Conservation (phyloP, 2,329 filamentous ascomycete genomes). For the Fusarium sp. region DNA sequence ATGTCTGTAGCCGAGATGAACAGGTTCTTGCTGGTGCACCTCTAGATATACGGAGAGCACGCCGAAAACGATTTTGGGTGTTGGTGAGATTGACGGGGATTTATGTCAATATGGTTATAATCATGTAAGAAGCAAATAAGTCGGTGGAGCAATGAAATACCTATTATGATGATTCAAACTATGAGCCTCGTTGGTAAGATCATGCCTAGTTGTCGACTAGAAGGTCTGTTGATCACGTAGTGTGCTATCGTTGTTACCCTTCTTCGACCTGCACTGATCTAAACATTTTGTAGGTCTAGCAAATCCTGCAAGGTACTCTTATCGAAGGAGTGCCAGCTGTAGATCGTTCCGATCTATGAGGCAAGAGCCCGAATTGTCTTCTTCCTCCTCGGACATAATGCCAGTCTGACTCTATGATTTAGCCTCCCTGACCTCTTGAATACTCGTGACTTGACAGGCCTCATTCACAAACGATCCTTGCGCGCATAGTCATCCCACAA, state of each 20-base stretch:
- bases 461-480: constrained; percentile 1
- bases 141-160: too few relatives aligned
- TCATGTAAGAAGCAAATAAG: not conserved
- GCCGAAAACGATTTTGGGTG: not conserved
- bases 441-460: not conserved
- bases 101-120: not conserved
- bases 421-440: not conserved
- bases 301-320: not conserved
- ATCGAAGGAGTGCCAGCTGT: not conserved
- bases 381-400: too few relatives aligned
- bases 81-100: not conserved
- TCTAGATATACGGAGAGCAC: not conserved
- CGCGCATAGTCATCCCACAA: constrained; percentile 9
- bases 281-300: too few relatives aligned
- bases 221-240: not conserved
- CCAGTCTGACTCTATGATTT: not conserved
- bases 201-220: too few relatives aligned
- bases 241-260: not conserved
- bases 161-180: too few relatives aligned
- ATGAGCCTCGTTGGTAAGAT: too few relatives aligned
- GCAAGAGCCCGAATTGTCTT: too few relatives aligned
- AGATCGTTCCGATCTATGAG: not conserved
- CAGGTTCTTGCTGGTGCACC: not conserved
- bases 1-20: constrained; percentile 35
- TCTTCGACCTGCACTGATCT: not conserved